These are phyloP conservation scores for Oryza nivara DNA, from an alignment of 176 grass and related monocot species.

Conservation along the genomic window DNA sequence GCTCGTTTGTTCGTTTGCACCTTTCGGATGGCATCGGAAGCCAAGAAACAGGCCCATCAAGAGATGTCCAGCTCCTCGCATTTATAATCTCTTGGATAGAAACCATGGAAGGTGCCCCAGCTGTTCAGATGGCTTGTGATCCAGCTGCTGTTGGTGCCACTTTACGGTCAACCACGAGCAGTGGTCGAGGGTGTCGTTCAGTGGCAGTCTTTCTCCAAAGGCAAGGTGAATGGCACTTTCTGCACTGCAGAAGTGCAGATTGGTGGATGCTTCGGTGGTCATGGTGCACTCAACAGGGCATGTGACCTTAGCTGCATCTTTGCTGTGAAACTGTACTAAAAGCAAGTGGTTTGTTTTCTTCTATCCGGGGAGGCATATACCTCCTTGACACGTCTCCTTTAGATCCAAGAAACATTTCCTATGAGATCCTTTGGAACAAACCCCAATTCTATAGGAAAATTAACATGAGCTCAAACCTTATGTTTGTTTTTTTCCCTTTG, in stretches of 20 bases:
- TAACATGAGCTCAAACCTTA: no score
- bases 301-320: constrained; percentile 12
- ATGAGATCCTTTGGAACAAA: no score
- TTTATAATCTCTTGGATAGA: constrained; percentile 3
- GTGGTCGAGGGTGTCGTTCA: not conserved
- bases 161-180: constrained; percentile 37
- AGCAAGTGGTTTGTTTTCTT: constrained; percentile 1
- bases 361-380: no score
- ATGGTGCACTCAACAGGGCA: constrained; percentile 8
- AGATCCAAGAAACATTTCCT: no score
- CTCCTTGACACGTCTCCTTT: no score
- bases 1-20: not conserved
- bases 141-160: constrained; percentile 13
- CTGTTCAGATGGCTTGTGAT: not conserved
- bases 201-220: constrained; percentile 31
- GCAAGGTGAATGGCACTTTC: constrained; percentile 29
- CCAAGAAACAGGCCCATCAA: constrained; percentile 18
- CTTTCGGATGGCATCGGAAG: constrained; percentile 22
- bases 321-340: not conserved
- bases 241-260: not conserved
- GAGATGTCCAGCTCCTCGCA: not conserved
- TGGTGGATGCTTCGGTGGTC: not conserved
- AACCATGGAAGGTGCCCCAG: not conserved
- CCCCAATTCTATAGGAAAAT: no score
- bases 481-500: no score